These are phyloP conservation scores for Leptomonas seymouri DNA, from an alignment of 208 protist genomes.

Conservation along the genomic window DNA sequence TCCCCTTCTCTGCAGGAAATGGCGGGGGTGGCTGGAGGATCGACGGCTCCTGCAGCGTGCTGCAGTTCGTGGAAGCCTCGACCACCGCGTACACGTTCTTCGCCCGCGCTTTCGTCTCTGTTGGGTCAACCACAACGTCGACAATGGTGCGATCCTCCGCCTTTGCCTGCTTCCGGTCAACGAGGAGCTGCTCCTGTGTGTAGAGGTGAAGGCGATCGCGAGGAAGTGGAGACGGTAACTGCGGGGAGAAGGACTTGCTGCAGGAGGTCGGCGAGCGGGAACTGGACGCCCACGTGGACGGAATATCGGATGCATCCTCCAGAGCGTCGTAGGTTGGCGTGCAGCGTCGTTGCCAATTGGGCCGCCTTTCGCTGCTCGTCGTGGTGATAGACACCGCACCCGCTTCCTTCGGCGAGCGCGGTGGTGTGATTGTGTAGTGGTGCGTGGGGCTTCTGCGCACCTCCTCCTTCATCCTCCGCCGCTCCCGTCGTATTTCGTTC, in stretches of 20 bases:
- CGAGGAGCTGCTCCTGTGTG: constrained; percentile 12
- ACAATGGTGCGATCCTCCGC: constrained; percentile 36
- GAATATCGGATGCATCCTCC: constrained; percentile 23
- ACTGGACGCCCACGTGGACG: neutral
- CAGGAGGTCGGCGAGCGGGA: neutral
- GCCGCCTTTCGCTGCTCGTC: constrained; percentile 2
- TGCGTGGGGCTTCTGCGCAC: constrained; percentile 29
- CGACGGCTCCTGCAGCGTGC: constrained; percentile 20
- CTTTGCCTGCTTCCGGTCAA: constrained; percentile 12
- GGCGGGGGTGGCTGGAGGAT: constrained; percentile 7
- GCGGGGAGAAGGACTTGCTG: no score
- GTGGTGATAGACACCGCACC: neutral
- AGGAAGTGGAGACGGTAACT: neutral
- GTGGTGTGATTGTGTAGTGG: constrained; percentile 33
- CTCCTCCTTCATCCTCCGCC: constrained; percentile 23
- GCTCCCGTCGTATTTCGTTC: constrained; percentile 38
- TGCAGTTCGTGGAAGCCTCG: constrained; percentile 7
- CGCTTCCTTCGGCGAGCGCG: constrained; percentile 8
- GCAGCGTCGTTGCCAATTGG: constrained; percentile 12
- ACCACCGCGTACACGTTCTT: constrained; percentile 34
- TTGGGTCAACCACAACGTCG: constrained; percentile 27
- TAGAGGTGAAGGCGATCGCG: constrained; percentile 33
- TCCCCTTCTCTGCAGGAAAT: neutral
- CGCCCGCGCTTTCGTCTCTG: constrained; percentile 3
- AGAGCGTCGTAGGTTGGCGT: constrained; percentile 17